phyloP scores from a whole-genome alignment of 495 filamentous ascomycete species.

The Penicillium turbatum region DNA sequence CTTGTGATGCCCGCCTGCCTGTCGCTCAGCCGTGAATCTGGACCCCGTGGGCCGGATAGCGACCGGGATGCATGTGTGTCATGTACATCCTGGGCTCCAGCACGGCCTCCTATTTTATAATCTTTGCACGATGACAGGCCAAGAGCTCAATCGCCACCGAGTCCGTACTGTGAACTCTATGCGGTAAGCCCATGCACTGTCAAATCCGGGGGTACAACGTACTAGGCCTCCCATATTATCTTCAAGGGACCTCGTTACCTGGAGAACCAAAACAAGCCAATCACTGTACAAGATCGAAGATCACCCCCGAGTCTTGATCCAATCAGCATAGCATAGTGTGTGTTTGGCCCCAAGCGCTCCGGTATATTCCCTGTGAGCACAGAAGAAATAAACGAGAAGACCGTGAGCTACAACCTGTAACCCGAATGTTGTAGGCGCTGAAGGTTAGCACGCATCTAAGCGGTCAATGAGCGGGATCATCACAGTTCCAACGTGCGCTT shows the following conservation, averaged over 20 bases:
- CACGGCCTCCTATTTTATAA: background rate
- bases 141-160: slow-evolving; percentile 9
- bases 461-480: slow-evolving; percentile 4
- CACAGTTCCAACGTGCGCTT: slow-evolving; percentile 3
- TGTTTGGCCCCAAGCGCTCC: slow-evolving; percentile 5
- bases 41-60: background rate
- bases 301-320: slow-evolving; percentile 2
- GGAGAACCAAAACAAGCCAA: slow-evolving; percentile 4
- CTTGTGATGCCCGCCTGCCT: background rate
- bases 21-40: background rate
- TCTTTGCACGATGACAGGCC: background rate
- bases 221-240: background rate
- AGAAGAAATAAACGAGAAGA: background rate
- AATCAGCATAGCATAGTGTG: slow-evolving; percentile 15
- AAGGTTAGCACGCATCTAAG: background rate
- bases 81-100: background rate
- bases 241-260: slow-evolving; percentile 7
- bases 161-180: slow-evolving; percentile 5
- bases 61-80: background rate
- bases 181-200: slow-evolving; percentile 11
- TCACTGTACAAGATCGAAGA: slow-evolving; percentile 9
- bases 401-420: background rate
- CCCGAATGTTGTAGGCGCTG: background rate
- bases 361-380: background rate
- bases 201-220: slow-evolving; percentile 19